Base-by-base conservation (phyloP, 2,329 filamentous ascomycete genomes). In the Trichoderma citrinoviride region DNA sequence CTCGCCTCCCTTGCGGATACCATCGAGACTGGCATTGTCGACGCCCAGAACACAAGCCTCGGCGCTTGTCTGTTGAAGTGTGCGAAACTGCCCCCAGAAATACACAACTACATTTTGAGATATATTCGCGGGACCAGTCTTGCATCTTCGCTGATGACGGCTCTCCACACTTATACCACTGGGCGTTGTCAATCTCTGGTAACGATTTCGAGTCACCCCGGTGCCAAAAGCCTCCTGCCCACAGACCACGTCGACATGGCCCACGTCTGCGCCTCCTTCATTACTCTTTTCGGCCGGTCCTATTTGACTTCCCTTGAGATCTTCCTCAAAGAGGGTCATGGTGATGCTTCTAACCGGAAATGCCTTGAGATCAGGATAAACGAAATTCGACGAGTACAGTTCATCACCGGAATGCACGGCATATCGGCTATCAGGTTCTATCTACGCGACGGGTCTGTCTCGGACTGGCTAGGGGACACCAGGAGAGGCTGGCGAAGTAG, bases 401-500 rank as follows among this genome's bases (percentile, higher is more conserved):
- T 60, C 10, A 19, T 41, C n/a, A 7, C 49, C 5, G 56, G 56
- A 2, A 15, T 40, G n/a, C 19, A 41, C 8, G 56, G 56, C 33
- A 19, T 60, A 27, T 10, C 12, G 15, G 56, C 56, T 12, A 5
- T 60, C 7, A 27, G 56, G 21, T 60, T 60, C 33, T 17, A 41
- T 15, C 27, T 41, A 3, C 3, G 2, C 21, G 46, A 50, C 23
- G 17, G 21, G 7, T 29, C 33, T 12, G 21, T 25, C 10, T 41
- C 56, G 4, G 6, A 44, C 3, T 60, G 56, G 56, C 17, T 50
- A 6, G 56, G 56, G 17, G 21, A 40, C 4, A 7, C 56, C 7
- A 19, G 17, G 40, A 23, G 14, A 14, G 56, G 56, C 33, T 60
- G 56, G 56, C 56, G 46, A 7, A 41, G 29, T 23, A 49, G 21